Evolutionary conservation across 202 grass and related monocot species (phyloP).

Genomic region (Schoenoplectus tabernaemontani): DNA sequence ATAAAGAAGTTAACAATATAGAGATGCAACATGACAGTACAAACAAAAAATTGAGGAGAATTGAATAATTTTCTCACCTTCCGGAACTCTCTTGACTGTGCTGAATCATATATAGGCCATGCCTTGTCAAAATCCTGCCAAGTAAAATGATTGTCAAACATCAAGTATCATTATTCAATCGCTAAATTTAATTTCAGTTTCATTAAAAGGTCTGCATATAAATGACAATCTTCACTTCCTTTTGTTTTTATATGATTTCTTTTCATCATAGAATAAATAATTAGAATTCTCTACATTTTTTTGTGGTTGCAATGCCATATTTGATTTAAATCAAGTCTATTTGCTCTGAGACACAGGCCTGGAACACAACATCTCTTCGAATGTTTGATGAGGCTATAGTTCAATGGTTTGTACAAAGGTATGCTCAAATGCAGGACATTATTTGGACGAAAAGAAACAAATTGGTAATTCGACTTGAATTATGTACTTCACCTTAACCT

Average conservation of each 20-base stretch:
- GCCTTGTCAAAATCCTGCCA: constrained; percentile 93
- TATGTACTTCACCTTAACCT: not conserved
- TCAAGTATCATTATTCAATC: not conserved
- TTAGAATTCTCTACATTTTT: no score
- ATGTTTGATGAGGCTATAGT: no score
- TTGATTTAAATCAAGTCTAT: no score
- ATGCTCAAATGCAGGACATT: no score
- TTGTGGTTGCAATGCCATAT: no score
- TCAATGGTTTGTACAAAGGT: no score
- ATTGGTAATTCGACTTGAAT: constrained; percentile 1
- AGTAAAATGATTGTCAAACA: not conserved
- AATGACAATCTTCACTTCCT: not conserved
- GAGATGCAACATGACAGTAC: not conserved
- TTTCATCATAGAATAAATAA: not conserved
- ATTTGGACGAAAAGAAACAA: no score
- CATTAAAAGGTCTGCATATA: not conserved
- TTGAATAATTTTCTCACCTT: constrained; percentile 46
- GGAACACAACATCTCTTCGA: no score
- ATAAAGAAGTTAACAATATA: constrained; percentile 13
- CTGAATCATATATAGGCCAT: constrained; percentile 95
- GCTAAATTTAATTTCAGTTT: not conserved
- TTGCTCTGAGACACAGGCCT: no score
- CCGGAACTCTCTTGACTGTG: constrained; percentile 88
- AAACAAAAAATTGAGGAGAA: not conserved
- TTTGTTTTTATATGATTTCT: not conserved